A percentile compares a stretch with the other conserved stretches of the same genome.
phyloP scores from a whole-genome alignment of 2,329 filamentous ascomycete species.

The Fusarium coicis region DNA sequence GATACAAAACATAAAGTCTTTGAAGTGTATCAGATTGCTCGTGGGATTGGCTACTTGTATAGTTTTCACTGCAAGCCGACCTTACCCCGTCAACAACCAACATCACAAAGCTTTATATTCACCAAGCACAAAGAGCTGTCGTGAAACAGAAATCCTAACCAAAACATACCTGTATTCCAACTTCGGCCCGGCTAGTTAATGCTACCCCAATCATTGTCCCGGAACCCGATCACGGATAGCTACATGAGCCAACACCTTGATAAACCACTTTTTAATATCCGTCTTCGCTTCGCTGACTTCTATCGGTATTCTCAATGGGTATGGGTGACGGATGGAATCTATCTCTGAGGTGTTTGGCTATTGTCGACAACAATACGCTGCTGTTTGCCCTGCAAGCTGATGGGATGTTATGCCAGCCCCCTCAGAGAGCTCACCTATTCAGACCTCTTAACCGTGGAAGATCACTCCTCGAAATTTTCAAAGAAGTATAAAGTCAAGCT shows the following conservation, averaged over 20 bases:
- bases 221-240: conserved; percentile 16
- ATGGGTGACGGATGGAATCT: neutral
- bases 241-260: conserved; percentile 30
- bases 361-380: conserved; percentile 14
- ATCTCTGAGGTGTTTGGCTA: neutral
- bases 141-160: conserved; percentile 7
- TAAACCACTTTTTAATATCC: conserved; percentile 12
- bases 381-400: conserved; percentile 19
- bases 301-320: neutral
- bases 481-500: neutral
- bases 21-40: neutral
- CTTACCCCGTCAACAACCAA: neutral
- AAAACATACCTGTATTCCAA: conserved; percentile 9
- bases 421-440: neutral
- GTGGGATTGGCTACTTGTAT: neutral
- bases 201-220: conserved; percentile 18
- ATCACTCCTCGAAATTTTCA: neutral
- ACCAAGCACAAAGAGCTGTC: neutral
- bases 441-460: conserved; percentile 3
- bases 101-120: neutral
- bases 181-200: conserved; percentile 29
- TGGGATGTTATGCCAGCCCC: conserved; percentile 4
- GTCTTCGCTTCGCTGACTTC: neutral
- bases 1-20: neutral
- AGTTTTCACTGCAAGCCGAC: neutral